Base-by-base conservation (phyloP, 257 asterid genomes). In the Leptodermis oblonga region DNA sequence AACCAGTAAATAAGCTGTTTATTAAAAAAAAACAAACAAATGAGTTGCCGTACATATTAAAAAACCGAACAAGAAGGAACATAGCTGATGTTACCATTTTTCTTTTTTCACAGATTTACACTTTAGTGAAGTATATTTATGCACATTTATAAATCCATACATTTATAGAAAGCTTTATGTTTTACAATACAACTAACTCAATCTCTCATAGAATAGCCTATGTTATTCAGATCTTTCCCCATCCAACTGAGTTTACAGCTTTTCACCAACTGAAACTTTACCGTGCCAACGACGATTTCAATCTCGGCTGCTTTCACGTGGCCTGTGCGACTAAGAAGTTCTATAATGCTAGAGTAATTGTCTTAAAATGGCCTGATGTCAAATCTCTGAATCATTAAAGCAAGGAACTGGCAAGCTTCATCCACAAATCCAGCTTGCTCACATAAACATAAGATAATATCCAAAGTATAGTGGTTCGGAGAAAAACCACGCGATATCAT, bases 381-480 rank as follows among this genome's bases (percentile, higher is more conserved):
- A 62, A 83, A 90, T 56, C 76, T 81, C 58, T 65, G 73, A 49
- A 81, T 81, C 96, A 93, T 83, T 62, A 80, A 71, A 8, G 76
- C 66, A 62, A 90, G 88, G 54, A 81, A 69, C 37, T 68, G 69
- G 78, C 70, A 67, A 22, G 96, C 99, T 70, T 90, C 93, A 39
- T 90, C 92, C 20, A 73, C 95, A 70, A 86, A 85, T 72, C 93
- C 95, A 64, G 91, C 97, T 72, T 83, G 58, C 69, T 83, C 88
- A 76, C 97, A 87, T 65, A 86, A 69, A 45, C 67, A 12, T 14
- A 89, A 77, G 55, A 89, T 82, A 66, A 74, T 90, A 71, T 80
- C 75, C 64, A 94, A 78, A n/a, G 97, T 91, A 72, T 82, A 82
- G 48, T 82, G 88, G 65, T 84, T 94, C 12, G 99, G 99, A 25